Conservation (phyloP, 768 basidiomycete genomes). For the Podaxis rugospora region DNA sequence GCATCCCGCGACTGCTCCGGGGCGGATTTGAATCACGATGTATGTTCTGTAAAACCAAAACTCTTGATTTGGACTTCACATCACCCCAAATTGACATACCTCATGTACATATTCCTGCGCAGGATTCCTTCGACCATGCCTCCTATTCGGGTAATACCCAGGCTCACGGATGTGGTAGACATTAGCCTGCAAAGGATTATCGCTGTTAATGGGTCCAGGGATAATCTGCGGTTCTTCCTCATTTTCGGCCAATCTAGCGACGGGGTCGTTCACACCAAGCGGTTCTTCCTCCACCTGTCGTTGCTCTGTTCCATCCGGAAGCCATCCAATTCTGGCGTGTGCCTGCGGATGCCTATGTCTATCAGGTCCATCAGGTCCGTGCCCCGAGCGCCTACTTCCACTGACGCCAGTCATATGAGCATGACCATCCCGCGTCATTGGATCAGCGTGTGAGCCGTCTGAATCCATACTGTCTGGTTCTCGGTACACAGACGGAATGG, state of each 20-base stretch:
- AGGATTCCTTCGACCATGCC: not conserved
- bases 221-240: constrained; percentile 5
- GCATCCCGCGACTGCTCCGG: not conserved
- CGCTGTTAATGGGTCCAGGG: not conserved
- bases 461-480: constrained; percentile 17
- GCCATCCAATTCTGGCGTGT: constrained; percentile 2
- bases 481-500: constrained; percentile 31
- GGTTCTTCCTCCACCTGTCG: not conserved
- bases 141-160: not conserved
- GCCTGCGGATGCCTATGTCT: not conserved
- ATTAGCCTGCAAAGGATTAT: constrained; percentile 1
- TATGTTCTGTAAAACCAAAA: not conserved
- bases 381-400: constrained; percentile 6
- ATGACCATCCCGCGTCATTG: not conserved
- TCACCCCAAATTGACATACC: not conserved
- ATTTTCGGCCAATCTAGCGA: not conserved
- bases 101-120: not conserved
- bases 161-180: constrained; percentile 2
- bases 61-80: not conserved
- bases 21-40: not conserved
- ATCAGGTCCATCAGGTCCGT: not conserved
- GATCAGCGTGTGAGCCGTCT: constrained; percentile 4
- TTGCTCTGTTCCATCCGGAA: not conserved
- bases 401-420: not conserved
- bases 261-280: not conserved